A percentile compares a stretch with the other conserved stretches of the same genome.
These are phyloP conservation scores for Fusarium succisae DNA, from an alignment of 2,329 filamentous ascomycete species.

Conservation along the genomic window DNA sequence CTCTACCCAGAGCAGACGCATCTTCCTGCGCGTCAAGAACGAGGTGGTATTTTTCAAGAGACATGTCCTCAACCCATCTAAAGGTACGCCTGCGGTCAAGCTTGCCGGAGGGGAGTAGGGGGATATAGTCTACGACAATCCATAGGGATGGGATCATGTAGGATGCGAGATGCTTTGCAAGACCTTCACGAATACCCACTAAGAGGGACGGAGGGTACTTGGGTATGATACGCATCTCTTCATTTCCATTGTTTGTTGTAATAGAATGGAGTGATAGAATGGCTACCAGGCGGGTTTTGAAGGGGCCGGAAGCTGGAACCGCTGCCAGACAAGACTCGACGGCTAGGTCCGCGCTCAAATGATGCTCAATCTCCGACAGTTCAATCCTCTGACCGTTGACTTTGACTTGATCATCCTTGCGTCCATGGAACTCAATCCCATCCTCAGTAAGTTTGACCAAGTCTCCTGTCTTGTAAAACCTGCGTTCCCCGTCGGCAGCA, in stretches of 20 bases:
- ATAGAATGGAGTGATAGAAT: background rate
- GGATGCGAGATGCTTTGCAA: constrained; percentile 5
- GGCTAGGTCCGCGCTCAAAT: constrained; percentile 15
- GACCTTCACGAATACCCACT: constrained; percentile 5
- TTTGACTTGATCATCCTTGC: constrained; percentile 49
- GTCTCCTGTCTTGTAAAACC: constrained; percentile 38
- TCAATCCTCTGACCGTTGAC: constrained; percentile 47
- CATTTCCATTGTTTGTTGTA: too few species aligned
- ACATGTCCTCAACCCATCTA: constrained; percentile 15
- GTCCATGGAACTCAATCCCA: constrained; percentile 41
- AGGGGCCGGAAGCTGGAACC: constrained; percentile 6
- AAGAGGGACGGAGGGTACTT: background rate
- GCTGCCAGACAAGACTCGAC: constrained; percentile 20
- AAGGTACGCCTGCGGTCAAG: constrained; percentile 11
- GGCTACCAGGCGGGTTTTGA: constrained; percentile 19
- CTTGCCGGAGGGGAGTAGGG: constrained; percentile 27
- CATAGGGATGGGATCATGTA: constrained; percentile 34
- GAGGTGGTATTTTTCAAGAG: background rate
- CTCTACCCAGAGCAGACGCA: constrained; percentile 10
- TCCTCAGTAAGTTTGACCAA: constrained; percentile 33
- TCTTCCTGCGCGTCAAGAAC: constrained; percentile 14
- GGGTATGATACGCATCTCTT: background rate
- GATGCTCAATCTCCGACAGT: constrained; percentile 44
- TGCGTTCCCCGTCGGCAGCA: background rate
- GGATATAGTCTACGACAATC: constrained; percentile 12